Evolutionary conservation across 495 filamentous ascomycete species (phyloP).

Genomic region (Collariella sp.): DNA sequence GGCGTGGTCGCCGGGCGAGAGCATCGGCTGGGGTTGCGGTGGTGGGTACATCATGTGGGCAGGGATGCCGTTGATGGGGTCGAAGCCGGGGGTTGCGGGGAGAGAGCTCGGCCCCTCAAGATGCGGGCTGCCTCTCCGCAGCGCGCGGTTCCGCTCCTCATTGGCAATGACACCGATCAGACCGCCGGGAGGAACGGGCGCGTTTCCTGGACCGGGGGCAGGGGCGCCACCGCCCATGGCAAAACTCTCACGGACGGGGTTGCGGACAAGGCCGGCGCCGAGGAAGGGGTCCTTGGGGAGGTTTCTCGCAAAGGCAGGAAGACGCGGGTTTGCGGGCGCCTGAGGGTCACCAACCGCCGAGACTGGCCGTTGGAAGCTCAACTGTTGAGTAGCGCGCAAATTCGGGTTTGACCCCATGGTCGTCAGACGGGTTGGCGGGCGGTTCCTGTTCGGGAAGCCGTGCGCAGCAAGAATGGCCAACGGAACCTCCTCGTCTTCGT

Average conservation of each 20-base stretch:
- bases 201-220: constrained; percentile 22
- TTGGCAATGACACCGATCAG: constrained; percentile 84
- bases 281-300: constrained; percentile 85
- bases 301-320: constrained; percentile 76
- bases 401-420: constrained; percentile 59
- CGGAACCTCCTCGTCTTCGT: constrained; percentile 82
- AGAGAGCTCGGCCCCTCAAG: constrained; percentile 35
- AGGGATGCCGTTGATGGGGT: constrained; percentile 39
- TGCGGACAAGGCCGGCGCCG: constrained; percentile 71
- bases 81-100: constrained; percentile 27
- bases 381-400: constrained; percentile 40
- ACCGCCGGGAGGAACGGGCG: constrained; percentile 50
- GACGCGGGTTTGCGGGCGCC: constrained; percentile 26
- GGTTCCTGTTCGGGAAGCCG: constrained; percentile 79
- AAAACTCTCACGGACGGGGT: constrained; percentile 66
- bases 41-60: constrained; percentile 41
- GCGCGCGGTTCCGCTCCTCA: constrained; percentile 70
- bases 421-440: constrained; percentile 64
- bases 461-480: constrained; percentile 84
- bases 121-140: constrained; percentile 73
- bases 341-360: constrained; percentile 24
- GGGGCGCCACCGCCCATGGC: constrained; percentile 58
- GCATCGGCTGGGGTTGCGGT: constrained; percentile 32
- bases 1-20: constrained; percentile 61
- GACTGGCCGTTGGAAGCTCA: constrained; percentile 29